Percentiles rank a stretch among this genome's conserved stretches.
Conservation (phyloP, 1,284 basidiomycete genomes). For the Heterobasidion parviporum region DNA sequence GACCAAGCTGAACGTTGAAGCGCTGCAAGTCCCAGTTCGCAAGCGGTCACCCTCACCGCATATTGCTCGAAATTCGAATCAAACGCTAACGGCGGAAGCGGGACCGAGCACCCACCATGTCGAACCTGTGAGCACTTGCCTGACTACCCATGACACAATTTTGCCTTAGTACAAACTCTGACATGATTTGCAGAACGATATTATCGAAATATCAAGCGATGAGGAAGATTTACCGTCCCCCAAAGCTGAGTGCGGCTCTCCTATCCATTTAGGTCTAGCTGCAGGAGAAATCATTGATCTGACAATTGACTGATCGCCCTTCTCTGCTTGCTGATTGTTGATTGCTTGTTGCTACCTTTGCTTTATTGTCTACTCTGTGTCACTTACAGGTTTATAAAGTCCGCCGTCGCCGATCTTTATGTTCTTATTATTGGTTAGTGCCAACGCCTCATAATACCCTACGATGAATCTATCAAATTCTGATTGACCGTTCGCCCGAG, state of each 20-base stretch:
- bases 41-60: too few relatives aligned
- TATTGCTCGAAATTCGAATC: background rate
- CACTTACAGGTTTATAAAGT: too few relatives aligned
- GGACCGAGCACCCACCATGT: background rate
- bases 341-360: background rate
- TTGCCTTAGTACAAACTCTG: too few relatives aligned
- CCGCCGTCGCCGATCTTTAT: too few relatives aligned
- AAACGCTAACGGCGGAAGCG: background rate
- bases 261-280: background rate
- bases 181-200: background rate
- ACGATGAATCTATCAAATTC: background rate
- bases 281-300: slow-evolving; percentile 21
- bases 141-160: too few relatives aligned
- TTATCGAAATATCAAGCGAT: background rate
- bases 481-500: too few relatives aligned
- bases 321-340: background rate
- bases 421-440: too few relatives aligned
- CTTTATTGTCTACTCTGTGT: background rate
- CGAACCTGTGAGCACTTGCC: background rate
- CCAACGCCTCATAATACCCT: too few relatives aligned
- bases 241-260: slow-evolving; percentile 1
- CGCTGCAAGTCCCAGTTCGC: too few relatives aligned
- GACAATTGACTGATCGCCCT: slow-evolving; percentile 17
- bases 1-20: too few relatives aligned
- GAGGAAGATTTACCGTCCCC: background rate